phyloP scores from a whole-genome alignment of 768 basidiomycete genomes.

The Favolaschia claudopus region DNA sequence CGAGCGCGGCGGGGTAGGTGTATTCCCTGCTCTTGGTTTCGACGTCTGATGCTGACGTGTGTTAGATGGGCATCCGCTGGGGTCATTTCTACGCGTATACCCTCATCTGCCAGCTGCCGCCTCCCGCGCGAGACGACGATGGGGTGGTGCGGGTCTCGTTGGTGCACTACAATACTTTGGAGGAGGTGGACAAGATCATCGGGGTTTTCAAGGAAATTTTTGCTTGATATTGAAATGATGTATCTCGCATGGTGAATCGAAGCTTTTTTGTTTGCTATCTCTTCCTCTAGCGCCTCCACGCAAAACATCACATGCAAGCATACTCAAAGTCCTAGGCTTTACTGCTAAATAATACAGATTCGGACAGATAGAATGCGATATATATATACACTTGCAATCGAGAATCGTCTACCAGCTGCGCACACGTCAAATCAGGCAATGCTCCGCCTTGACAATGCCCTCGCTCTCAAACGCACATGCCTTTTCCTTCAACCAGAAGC shows the following conservation, averaged over 20 bases:
- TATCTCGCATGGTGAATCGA: background rate
- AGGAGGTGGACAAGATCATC: conserved; percentile 71
- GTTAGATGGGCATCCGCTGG: conserved; percentile 79
- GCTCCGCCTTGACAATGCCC: conserved; percentile 21
- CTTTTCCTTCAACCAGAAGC: conserved; percentile 28
- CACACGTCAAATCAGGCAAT: too few relatives aligned
- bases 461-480: conserved; percentile 26
- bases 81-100: conserved; percentile 84
- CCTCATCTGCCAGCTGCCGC: conserved; percentile 57
- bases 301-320: too few relatives aligned
- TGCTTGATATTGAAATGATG: conserved; percentile 20
- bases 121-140: conserved; percentile 66
- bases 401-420: too few relatives aligned
- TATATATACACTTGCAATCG: too few relatives aligned
- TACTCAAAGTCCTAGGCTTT: too few relatives aligned
- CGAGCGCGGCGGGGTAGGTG: conserved; percentile 64
- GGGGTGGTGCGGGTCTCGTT: conserved; percentile 79
- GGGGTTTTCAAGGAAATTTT: conserved; percentile 60
- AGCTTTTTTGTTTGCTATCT: too few relatives aligned
- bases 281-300: too few relatives aligned
- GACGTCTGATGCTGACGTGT: background rate
- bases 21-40: background rate
- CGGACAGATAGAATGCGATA: too few relatives aligned
- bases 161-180: conserved; percentile 81
- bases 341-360: too few relatives aligned